Evolutionary conservation across 176 grass and related monocot genomes (phyloP).

Genomic region (Aegilops longissima): DNA sequence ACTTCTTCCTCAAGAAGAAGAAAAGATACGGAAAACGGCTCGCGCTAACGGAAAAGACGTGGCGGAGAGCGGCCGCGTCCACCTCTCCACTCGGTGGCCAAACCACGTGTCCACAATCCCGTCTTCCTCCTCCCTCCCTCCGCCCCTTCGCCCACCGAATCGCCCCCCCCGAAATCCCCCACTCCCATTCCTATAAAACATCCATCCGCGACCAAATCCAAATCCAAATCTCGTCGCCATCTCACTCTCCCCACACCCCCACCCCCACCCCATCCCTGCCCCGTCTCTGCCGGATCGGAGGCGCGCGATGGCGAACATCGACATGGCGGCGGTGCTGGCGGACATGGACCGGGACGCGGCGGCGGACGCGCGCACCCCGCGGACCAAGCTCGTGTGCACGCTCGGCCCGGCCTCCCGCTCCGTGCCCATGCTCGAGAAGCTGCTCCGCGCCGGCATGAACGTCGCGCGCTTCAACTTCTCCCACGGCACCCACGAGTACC

Average conservation of each 20-base stretch:
- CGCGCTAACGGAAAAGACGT: not conserved
- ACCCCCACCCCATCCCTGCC: not conserved
- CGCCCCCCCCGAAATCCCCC: not conserved
- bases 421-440: conserved; percentile 88
- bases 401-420: conserved; percentile 83
- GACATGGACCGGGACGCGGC: conserved; percentile 31
- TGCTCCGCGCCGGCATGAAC: conserved; percentile 93
- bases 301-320: conserved; percentile 63
- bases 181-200: not conserved
- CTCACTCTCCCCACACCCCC: not conserved
- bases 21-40: not conserved
- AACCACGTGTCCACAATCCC: conserved; percentile 32
- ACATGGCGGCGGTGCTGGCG: conserved; percentile 66
- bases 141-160: conserved; percentile 38
- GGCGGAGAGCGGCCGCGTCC: not conserved
- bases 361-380: conserved; percentile 37
- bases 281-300: not conserved
- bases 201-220: not conserved
- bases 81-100: not conserved
- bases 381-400: conserved; percentile 97
- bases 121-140: not conserved
- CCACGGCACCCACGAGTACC: conserved; percentile 85
- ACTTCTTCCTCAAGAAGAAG: conserved; percentile 30
- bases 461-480: conserved; percentile 97
- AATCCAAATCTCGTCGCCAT: not conserved